phyloP scores from a whole-genome alignment of 78 protist species.

The Dictyostelium firmibasis region DNA sequence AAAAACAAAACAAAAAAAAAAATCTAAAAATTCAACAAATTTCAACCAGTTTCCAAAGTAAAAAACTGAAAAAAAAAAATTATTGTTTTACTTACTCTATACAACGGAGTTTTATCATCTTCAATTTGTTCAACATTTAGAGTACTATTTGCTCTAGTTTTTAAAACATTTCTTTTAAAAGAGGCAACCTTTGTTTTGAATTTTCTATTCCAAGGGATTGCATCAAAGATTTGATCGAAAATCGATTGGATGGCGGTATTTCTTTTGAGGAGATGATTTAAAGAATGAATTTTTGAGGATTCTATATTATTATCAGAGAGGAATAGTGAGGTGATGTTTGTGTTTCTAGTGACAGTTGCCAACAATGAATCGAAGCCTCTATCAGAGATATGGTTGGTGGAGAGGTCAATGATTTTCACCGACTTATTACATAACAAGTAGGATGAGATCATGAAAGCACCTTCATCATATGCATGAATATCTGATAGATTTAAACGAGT shows the following conservation, averaged over 20 bases:
- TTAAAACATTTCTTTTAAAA: constrained; percentile 45
- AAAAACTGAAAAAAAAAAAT: not conserved
- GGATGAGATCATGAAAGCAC: constrained; percentile 56
- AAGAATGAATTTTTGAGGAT: constrained; percentile 21
- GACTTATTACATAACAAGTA: constrained; percentile 19
- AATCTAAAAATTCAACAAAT: not conserved
- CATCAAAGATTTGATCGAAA: constrained; percentile 28
- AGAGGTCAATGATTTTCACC: constrained; percentile 21
- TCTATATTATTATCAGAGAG: constrained; percentile 32
- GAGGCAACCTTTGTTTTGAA: constrained; percentile 17
- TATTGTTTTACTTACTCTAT: constrained; percentile 16
- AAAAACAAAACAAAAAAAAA: not conserved
- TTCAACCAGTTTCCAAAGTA: not conserved
- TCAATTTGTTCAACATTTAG: not conserved
- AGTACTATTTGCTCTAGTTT: constrained; percentile 36
- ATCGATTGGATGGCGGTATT: constrained; percentile 28
- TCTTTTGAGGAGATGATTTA: not conserved
- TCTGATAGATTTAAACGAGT: constrained; percentile 61
- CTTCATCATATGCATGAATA: constrained; percentile 65
- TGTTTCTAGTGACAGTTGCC: constrained; percentile 25
- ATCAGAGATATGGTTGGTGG: constrained; percentile 49
- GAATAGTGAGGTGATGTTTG: not conserved
- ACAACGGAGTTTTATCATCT: constrained; percentile 68
- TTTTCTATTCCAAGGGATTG: constrained; percentile 35
- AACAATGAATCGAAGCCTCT: constrained; percentile 46